These are phyloP conservation scores for Turnera subulata DNA, from an alignment of 345 rosid species.

Conservation along the genomic window DNA sequence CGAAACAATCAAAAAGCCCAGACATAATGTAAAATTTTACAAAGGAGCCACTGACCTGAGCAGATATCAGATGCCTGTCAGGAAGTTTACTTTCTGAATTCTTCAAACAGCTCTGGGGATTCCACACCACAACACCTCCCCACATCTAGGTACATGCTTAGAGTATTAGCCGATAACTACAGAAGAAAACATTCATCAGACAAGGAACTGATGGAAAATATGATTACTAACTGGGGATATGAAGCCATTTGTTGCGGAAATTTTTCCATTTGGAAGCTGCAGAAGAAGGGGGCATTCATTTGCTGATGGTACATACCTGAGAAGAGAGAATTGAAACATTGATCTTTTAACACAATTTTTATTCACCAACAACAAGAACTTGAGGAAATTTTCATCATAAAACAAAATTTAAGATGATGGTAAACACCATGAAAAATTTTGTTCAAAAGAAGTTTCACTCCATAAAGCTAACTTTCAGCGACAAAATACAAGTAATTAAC, in stretches of 20 bases:
- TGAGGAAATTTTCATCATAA: neutral
- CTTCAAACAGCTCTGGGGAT: slow-evolving; percentile 51
- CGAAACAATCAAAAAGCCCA: too few relatives aligned
- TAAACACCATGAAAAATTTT: neutral
- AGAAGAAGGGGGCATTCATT: slow-evolving; percentile 83
- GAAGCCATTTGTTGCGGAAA: slow-evolving; percentile 86
- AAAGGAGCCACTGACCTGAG: slow-evolving; percentile 45
- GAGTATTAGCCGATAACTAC: slow-evolving; percentile 1
- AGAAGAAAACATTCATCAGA: neutral
- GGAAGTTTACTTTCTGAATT: slow-evolving; percentile 35
- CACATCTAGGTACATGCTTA: slow-evolving; percentile 62
- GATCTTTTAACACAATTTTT: too few relatives aligned
- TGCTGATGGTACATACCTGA: slow-evolving; percentile 85
- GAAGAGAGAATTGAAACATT: slow-evolving; percentile 15
- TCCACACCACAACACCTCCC: slow-evolving; percentile 94
- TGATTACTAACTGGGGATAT: slow-evolving; percentile 82
- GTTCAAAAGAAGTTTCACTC: neutral
- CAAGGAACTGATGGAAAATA: slow-evolving; percentile 11
- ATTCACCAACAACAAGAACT: neutral
- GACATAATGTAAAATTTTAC: neutral
- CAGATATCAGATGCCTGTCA: slow-evolving; percentile 40
- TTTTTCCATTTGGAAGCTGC: slow-evolving; percentile 75
- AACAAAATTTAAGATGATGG: neutral
- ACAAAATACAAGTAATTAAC: neutral
- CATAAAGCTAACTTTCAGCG: neutral